Conservation (phyloP, 305 asterid species). For the Solanum hybrid region DNA sequence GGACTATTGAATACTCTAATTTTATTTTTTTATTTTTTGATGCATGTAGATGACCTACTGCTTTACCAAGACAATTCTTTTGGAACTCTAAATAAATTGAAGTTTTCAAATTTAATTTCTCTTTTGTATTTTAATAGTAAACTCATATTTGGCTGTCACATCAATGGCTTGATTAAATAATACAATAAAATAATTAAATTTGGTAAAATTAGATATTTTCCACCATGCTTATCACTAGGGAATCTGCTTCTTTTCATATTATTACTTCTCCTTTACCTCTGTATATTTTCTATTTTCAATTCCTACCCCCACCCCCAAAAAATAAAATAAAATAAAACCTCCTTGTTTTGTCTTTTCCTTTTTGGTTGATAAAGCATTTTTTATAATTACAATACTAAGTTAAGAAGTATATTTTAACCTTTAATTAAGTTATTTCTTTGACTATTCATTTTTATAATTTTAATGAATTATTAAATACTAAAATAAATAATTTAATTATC, state of each 20-base stretch:
- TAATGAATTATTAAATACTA: neutral
- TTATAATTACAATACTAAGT: neutral
- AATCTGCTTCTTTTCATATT: neutral
- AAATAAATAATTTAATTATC: too few relatives aligned
- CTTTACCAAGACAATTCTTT: neutral
- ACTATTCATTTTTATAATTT: too few relatives aligned
- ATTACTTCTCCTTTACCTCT: neutral
- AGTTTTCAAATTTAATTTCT: neutral
- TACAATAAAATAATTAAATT: neutral
- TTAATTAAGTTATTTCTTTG: neutral
- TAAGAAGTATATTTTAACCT: neutral
- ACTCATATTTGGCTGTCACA: neutral
- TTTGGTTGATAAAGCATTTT: neutral
- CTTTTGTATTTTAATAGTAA: neutral
- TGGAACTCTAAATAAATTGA: neutral
- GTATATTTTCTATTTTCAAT: neutral
- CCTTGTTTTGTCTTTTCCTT: neutral
- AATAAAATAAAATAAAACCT: neutral
- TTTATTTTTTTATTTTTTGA: neutral
- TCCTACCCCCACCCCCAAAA: neutral
- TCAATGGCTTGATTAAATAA: neutral
- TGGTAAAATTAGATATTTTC: neutral
- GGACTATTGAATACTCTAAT: neutral
- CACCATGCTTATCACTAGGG: neutral
- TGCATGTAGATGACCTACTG: neutral